Evolutionary conservation across 1,284 basidiomycete species (phyloP).

Genomic region (Entoloma clypeatum): DNA sequence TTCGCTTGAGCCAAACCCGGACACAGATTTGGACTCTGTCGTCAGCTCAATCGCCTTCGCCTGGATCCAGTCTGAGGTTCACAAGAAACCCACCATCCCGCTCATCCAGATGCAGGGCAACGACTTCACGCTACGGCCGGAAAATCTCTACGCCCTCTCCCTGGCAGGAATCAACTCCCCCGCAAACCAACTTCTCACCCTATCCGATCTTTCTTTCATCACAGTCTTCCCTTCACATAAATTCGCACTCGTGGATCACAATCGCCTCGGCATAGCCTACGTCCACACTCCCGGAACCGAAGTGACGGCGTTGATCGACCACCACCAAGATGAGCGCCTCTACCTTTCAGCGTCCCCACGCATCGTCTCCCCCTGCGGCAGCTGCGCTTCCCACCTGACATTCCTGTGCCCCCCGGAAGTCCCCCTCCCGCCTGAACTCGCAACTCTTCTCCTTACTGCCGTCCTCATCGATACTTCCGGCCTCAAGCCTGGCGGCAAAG

Average conservation of each 20-base stretch:
- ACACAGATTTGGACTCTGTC: slow-evolving; percentile 81
- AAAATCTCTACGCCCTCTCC: slow-evolving; percentile 77
- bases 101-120: slow-evolving; percentile 68
- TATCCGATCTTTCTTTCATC: slow-evolving; percentile 50
- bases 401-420: slow-evolving; percentile 44
- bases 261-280: slow-evolving; percentile 59
- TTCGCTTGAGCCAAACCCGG: slow-evolving; percentile 2
- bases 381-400: slow-evolving; percentile 77
- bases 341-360: slow-evolving; percentile 68
- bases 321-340: slow-evolving; percentile 83
- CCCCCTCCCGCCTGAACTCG: slow-evolving; percentile 60
- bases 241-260: slow-evolving; percentile 90
- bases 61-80: slow-evolving; percentile 57
- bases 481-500: slow-evolving; percentile 76
- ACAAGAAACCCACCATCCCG: slow-evolving; percentile 57
- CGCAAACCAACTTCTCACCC: slow-evolving; percentile 51
- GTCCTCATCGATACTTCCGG: slow-evolving; percentile 84
- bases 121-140: slow-evolving; percentile 79
- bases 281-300: slow-evolving; percentile 36
- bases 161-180: too few species aligned
- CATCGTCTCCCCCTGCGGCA: slow-evolving; percentile 67
- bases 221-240: slow-evolving; percentile 53
- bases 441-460: slow-evolving; percentile 74
- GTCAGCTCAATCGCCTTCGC: slow-evolving; percentile 82
- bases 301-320: slow-evolving; percentile 86